Conservation (phyloP, 495 filamentous ascomycete genomes). For the Penicillium cinerascens region DNA sequence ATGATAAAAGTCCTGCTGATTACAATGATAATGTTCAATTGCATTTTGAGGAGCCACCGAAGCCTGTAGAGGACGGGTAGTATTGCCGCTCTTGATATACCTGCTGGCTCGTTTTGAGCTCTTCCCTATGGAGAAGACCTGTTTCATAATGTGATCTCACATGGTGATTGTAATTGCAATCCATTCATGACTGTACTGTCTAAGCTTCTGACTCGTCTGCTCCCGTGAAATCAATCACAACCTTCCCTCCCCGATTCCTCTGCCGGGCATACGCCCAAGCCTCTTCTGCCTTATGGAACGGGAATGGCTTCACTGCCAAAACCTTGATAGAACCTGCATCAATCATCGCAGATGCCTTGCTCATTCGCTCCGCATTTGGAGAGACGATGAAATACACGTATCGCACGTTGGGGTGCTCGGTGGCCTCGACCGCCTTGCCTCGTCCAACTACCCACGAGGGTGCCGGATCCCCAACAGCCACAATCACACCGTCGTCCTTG, state of each 20-base stretch:
- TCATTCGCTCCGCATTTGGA: not conserved
- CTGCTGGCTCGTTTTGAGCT: too few relatives aligned
- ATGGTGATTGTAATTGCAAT: too few relatives aligned
- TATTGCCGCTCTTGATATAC: too few relatives aligned
- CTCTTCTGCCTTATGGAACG: not conserved
- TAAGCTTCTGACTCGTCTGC: too few relatives aligned
- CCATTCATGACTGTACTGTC: too few relatives aligned
- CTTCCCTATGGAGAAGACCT: too few relatives aligned
- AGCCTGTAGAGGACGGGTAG: too few relatives aligned
- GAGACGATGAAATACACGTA: conserved; percentile 8
- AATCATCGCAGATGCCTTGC: not conserved
- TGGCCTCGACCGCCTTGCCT: not conserved
- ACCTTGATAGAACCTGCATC: not conserved
- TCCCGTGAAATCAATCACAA: not conserved
- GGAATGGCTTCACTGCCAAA: conserved; percentile 1
- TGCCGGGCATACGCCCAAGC: not conserved
- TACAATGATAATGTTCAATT: too few relatives aligned
- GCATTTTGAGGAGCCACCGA: too few relatives aligned
- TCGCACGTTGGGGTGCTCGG: conserved; percentile 1
- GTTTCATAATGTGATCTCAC: too few relatives aligned
- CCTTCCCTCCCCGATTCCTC: not conserved
- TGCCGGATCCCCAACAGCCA: conserved; percentile 8
- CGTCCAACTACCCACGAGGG: conserved; percentile 3
- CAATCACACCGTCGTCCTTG: conserved; percentile 8
- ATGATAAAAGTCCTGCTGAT: too few relatives aligned